Evolutionary conservation across 1,284 basidiomycete genomes (phyloP).

Genomic region (Tilletia horrida): DNA sequence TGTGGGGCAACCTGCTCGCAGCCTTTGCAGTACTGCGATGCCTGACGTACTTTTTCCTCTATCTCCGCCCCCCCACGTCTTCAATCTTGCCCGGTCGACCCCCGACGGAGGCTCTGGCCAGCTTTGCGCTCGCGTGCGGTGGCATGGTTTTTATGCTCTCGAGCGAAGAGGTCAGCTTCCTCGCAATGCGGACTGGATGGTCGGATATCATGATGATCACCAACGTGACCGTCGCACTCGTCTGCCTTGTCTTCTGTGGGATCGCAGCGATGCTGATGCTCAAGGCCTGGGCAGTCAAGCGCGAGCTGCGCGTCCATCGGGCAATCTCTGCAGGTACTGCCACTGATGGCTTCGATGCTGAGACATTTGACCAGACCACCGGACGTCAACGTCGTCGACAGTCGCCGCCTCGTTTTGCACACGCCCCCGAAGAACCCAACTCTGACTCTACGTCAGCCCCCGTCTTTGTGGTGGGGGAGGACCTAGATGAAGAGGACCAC

Average conservation of each 20-base stretch:
- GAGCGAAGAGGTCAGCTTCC: conserved; percentile 82
- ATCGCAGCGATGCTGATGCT: conserved; percentile 42
- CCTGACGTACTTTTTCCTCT: conserved; percentile 90
- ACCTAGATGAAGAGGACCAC: conserved; percentile 55
- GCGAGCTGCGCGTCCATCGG: conserved; percentile 14
- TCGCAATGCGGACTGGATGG: conserved; percentile 83
- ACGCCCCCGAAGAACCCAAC: conserved; percentile 3
- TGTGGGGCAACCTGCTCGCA: conserved; percentile 90
- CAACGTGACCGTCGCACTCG: conserved; percentile 45
- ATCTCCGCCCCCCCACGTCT: conserved; percentile 64
- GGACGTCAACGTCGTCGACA: background rate
- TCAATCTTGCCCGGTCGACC: conserved; percentile 78
- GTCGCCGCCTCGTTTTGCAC: conserved; percentile 12
- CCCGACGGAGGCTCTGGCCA: conserved; percentile 83
- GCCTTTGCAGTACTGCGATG: conserved; percentile 73
- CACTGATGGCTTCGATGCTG: background rate
- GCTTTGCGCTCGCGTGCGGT: conserved; percentile 81
- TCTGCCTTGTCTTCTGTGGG: conserved; percentile 45
- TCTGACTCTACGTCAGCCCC: conserved; percentile 16
- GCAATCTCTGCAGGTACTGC: background rate
- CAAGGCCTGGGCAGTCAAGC: conserved; percentile 45
- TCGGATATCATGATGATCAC: conserved; percentile 66
- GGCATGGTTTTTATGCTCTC: conserved; percentile 88
- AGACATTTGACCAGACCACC: conserved; percentile 21
- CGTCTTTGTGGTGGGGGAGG: conserved; percentile 35